A percentile compares a stretch with the other conserved stretches of the same genome.
These are phyloP conservation scores for Ophiocordyceps sinensis DNA, from an alignment of 2,329 filamentous ascomycete species.

Conservation along the genomic window DNA sequence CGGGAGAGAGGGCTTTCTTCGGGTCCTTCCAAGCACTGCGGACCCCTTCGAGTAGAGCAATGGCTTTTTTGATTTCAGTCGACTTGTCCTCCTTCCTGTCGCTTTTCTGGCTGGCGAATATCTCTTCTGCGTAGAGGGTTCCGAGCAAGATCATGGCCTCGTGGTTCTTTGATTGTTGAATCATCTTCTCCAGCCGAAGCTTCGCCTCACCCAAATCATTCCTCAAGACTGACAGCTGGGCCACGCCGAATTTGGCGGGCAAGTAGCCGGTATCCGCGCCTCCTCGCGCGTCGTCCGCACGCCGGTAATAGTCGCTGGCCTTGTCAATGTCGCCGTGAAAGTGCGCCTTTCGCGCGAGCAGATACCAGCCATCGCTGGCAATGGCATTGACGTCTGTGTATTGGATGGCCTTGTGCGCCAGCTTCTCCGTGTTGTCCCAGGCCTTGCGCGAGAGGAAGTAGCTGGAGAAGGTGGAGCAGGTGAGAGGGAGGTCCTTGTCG, in stretches of 20 bases:
- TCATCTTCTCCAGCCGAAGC: conserved; percentile 84
- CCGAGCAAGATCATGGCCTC: conserved; percentile 90
- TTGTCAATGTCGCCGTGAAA: conserved; percentile 60
- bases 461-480: conserved; percentile 76
- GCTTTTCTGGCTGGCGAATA: conserved; percentile 62
- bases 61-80: conserved; percentile 72
- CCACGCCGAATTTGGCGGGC: conserved; percentile 86
- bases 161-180: conserved; percentile 67
- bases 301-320: conserved; percentile 75
- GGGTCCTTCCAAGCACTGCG: conserved; percentile 84
- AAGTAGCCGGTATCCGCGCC: conserved; percentile 83
- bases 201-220: conserved; percentile 85
- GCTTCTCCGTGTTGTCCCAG: conserved; percentile 65
- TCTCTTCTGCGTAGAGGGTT: conserved; percentile 85
- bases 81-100: conserved; percentile 77
- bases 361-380: conserved; percentile 94
- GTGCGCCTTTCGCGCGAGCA: conserved; percentile 84
- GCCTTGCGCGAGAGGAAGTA: conserved; percentile 81
- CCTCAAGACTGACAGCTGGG: conserved; percentile 75
- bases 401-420: conserved; percentile 88
- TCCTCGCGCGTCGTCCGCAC: conserved; percentile 82
- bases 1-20: conserved; percentile 67
- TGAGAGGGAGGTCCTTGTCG: conserved; percentile 80
- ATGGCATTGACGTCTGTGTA: conserved; percentile 93
- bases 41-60: conserved; percentile 70